These are phyloP conservation scores for Dactylorhiza incarnata DNA, from an alignment of 106 monocot species.

Conservation along the genomic window DNA sequence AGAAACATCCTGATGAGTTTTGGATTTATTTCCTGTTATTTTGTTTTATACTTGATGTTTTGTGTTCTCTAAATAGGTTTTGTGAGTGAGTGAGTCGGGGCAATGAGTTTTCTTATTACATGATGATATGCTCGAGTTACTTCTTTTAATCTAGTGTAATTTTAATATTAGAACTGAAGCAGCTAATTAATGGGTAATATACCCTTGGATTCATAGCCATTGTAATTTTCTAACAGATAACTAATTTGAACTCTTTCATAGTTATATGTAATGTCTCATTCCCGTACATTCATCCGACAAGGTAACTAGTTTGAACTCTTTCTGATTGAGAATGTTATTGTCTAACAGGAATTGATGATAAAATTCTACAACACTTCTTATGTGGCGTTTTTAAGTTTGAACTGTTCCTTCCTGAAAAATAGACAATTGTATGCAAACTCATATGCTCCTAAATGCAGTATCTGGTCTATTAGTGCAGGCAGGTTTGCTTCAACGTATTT, in stretches of 20 bases:
- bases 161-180: slow-evolving; percentile 41
- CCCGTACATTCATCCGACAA: slow-evolving; percentile 89
- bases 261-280: slow-evolving; percentile 73
- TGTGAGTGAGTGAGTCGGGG: slow-evolving; percentile 73
- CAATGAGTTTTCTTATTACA: slow-evolving; percentile 99
- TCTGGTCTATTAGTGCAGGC: too few species aligned
- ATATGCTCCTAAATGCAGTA: too few species aligned
- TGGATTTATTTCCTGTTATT: too few species aligned
- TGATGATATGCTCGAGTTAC: slow-evolving; percentile 99
- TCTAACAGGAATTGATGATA: too few species aligned
- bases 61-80: slow-evolving; percentile 44
- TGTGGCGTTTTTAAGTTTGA: too few species aligned
- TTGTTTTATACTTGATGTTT: neutral
- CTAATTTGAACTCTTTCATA: too few species aligned
- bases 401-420: too few species aligned
- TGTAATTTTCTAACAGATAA: slow-evolving; percentile 87
- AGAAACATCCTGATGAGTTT: neutral
- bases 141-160: neutral
- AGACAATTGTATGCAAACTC: too few species aligned
- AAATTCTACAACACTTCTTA: too few species aligned
- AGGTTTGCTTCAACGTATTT: too few species aligned
- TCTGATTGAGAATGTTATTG: too few species aligned
- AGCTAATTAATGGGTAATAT: slow-evolving; percentile 76
- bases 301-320: slow-evolving; percentile 25
- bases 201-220: slow-evolving; percentile 98